phyloP scores from a whole-genome alignment of 192 early-diverging fungal genomes.

The Coemansia sp. region DNA sequence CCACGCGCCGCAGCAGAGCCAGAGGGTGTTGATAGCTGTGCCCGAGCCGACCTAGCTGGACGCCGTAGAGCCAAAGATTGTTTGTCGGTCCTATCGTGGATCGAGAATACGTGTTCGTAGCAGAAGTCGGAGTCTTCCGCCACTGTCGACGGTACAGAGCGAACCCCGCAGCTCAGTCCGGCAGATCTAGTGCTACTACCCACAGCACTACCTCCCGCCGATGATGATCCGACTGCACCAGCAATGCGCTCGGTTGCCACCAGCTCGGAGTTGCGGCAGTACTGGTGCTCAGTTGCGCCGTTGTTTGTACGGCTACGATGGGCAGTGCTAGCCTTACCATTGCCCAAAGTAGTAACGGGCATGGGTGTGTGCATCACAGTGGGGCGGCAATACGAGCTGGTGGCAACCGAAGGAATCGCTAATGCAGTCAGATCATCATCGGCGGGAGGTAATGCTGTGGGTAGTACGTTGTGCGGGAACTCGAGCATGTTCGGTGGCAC shows the following conservation, averaged over 20 bases:
- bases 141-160: slow-evolving; percentile 35
- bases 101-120: slow-evolving; percentile 45
- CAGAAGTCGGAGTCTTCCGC: slow-evolving; percentile 20
- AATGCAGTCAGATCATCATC: too few species aligned
- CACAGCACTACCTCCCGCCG: background rate
- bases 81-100: slow-evolving; percentile 23
- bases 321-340: slow-evolving; percentile 3
- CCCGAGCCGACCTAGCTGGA: too few species aligned
- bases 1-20: too few species aligned
- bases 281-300: slow-evolving; percentile 53
- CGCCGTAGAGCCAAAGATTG: too few species aligned
- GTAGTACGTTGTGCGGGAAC: slow-evolving; percentile 21
- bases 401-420: too few species aligned
- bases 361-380: background rate
- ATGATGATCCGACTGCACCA: background rate
- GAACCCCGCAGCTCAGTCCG: slow-evolving; percentile 1
- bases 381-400: background rate
- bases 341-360: background rate
- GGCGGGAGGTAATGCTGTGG: too few species aligned
- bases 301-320: slow-evolving; percentile 25
- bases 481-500: slow-evolving; percentile 48
- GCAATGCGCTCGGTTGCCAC: slow-evolving; percentile 23
- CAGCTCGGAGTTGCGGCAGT: slow-evolving; percentile 51
- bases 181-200: background rate
- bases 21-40: too few species aligned